Evolutionary conservation across 2,329 filamentous ascomycete species (phyloP).

Genomic region (Alternaria sp.): DNA sequence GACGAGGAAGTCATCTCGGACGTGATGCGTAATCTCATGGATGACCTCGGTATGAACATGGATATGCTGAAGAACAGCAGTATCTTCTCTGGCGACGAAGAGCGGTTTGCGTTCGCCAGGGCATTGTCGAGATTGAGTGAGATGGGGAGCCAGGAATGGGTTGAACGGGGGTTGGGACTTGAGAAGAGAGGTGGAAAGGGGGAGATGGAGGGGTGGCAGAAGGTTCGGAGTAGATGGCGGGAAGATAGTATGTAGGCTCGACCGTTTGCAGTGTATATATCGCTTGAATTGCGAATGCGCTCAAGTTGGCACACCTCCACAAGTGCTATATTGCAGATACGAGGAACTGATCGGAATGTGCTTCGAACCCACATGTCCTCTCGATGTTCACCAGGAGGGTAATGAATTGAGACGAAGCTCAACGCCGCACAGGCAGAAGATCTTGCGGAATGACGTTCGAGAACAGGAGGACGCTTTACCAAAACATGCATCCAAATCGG

Average conservation of each 20-base stretch:
- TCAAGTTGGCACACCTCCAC: no score
- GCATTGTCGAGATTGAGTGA: constrained; percentile 84
- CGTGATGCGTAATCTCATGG: constrained; percentile 81
- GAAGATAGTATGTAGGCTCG: constrained; percentile 51
- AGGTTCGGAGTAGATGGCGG: constrained; percentile 71
- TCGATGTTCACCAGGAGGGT: no score
- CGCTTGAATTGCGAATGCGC: neutral
- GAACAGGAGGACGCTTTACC: neutral
- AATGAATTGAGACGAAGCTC: neutral
- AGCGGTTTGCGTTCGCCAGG: constrained; percentile 93
- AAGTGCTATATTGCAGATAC: no score
- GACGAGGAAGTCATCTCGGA: constrained; percentile 65
- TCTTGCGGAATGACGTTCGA: no score
- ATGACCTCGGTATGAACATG: constrained; percentile 86
- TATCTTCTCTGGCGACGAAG: constrained; percentile 93
- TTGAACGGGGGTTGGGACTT: constrained; percentile 76
- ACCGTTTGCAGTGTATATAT: neutral
- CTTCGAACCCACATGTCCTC: neutral
- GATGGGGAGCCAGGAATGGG: constrained; percentile 96
- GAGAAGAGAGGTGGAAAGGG: constrained; percentile 70
- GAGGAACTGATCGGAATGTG: neutral
- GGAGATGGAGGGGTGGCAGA: constrained; percentile 71
- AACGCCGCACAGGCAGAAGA: no score
- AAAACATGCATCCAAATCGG: neutral
- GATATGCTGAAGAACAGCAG: constrained; percentile 82